Evolutionary conservation across 495 filamentous ascomycete species (phyloP), one percentile per base, ranked within the genome.

Genomic region (Annulohypoxylon maeteangense): DNA sequence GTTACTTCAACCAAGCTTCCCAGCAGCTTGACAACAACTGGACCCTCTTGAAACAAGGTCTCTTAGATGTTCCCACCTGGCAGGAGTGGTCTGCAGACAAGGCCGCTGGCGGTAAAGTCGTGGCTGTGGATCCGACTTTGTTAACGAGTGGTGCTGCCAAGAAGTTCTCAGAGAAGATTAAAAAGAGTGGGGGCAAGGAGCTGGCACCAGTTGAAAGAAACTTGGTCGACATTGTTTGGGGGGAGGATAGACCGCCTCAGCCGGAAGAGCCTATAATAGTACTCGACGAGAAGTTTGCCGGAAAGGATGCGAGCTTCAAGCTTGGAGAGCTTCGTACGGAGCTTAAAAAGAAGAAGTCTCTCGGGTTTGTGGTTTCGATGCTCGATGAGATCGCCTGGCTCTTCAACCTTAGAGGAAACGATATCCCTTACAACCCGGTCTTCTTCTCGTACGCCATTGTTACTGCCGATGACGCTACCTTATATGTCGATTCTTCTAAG

Each of bases 331-430:
- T 99, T 36, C 89, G 94, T 27, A 95, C 97, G 77, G 94, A 97
- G 68, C 83, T 99, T 18, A 92, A 94, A 66, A 95, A 93, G 83
- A 97, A 93, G 82, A 97, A 97, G 78, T 90, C 89, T 22, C 86
- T 90, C 23, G 95, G 92, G 4, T 93, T 98, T 62, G 87, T 99
- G 67, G 87, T 99, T 44, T 97, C 93, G 14, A 94, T 97, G 92
- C 87, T 99, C 29, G 96, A 99, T 75, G 96, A 99, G 76, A 91
- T 98, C 74, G 96, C 96, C 31, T 99, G 96, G 96, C 84, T 99
- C 40, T 98, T 95, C 80, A 99, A 99, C 81, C 81, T 99, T 45
- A 89, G 96, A 78, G 96, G 96, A 76, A 97, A 85, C 80, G 96
- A 99, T 78, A 99, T 99, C 74, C 92, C 93, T 1, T 99, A 97